These are phyloP conservation scores for Neofusicoccum sp. DNA, from an alignment of 2,329 filamentous ascomycete genomes.

Conservation along the genomic window DNA sequence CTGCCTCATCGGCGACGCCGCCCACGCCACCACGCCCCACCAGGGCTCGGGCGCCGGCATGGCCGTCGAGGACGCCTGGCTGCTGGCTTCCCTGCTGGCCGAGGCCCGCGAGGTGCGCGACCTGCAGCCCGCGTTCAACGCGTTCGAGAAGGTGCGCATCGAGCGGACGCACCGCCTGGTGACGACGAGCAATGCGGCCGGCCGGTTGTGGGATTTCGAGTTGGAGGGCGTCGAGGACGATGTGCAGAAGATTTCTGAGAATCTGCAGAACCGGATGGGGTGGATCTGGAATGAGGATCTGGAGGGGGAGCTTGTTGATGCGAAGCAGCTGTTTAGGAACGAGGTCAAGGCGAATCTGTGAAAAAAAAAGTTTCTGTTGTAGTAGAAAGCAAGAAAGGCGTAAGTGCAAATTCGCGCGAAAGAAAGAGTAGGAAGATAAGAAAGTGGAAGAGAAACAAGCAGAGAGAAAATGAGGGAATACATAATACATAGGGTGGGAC, in stretches of 20 bases:
- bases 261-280: conserved; percentile 35
- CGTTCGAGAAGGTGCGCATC: conserved; percentile 40
- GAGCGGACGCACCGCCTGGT: conserved; percentile 51
- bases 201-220: conserved; percentile 45
- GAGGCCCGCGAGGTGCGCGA: conserved; percentile 4
- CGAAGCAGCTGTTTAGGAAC: background rate
- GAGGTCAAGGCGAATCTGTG: conserved; percentile 7
- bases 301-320: conserved; percentile 30
- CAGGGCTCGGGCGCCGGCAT: conserved; percentile 60
- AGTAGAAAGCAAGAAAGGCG: background rate
- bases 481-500: background rate
- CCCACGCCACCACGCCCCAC: conserved; percentile 59
- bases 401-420: no score
- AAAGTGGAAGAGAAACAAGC: background rate
- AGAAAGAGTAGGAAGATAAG: no score
- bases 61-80: conserved; percentile 58
- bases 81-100: conserved; percentile 43
- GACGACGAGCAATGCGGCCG: conserved; percentile 41
- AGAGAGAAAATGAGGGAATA: background rate
- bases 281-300: conserved; percentile 48
- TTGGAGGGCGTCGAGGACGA: conserved; percentile 36
- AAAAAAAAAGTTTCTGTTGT: background rate
- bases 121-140: conserved; percentile 38
- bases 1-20: conserved; percentile 59
- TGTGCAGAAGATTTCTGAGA: conserved; percentile 34